Evolutionary conservation across 768 basidiomycete species (phyloP).

Genomic region (Amanita rimosa): DNA sequence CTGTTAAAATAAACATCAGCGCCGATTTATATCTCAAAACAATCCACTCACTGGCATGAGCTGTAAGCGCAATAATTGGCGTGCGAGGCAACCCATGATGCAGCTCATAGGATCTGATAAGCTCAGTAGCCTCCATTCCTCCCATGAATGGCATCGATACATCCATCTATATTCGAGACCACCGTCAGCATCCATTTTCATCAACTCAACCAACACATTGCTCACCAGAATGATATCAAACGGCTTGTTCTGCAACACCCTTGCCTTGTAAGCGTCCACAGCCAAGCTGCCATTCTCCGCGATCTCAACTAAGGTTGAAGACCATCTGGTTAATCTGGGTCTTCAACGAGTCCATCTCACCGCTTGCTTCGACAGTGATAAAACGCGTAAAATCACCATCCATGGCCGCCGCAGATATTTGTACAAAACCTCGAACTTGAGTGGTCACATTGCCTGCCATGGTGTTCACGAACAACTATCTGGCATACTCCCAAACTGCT

Average conservation of each 20-base stretch:
- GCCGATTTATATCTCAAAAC: constrained; percentile 5
- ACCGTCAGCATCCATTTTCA: constrained; percentile 1
- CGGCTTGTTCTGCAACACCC: constrained; percentile 57
- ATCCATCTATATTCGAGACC: constrained; percentile 61
- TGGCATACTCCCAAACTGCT: no score
- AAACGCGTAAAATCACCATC: constrained; percentile 98
- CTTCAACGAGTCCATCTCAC: constrained; percentile 99
- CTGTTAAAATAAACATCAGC: constrained; percentile 22
- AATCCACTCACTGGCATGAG: constrained; percentile 80
- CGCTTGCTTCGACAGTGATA: constrained; percentile 97
- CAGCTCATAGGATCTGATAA: constrained; percentile 79
- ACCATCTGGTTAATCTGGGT: constrained; percentile 99
- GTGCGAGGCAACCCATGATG: constrained; percentile 58
- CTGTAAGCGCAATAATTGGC: constrained; percentile 94
- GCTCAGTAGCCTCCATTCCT: constrained; percentile 93
- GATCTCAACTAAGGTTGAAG: constrained; percentile 87
- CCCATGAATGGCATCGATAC: constrained; percentile 99
- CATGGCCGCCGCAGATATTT: constrained; percentile 97
- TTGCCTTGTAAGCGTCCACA: constrained; percentile 81
- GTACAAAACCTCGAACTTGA: constrained; percentile 97
- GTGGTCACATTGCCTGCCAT: constrained; percentile 97
- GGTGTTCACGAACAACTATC: no score
- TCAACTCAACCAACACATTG: not conserved
- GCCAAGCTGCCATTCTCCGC: constrained; percentile 96
- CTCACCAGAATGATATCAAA: constrained; percentile 89